Base-by-base conservation (phyloP, 306 rosid species). In the Rubus parviflorus region DNA sequence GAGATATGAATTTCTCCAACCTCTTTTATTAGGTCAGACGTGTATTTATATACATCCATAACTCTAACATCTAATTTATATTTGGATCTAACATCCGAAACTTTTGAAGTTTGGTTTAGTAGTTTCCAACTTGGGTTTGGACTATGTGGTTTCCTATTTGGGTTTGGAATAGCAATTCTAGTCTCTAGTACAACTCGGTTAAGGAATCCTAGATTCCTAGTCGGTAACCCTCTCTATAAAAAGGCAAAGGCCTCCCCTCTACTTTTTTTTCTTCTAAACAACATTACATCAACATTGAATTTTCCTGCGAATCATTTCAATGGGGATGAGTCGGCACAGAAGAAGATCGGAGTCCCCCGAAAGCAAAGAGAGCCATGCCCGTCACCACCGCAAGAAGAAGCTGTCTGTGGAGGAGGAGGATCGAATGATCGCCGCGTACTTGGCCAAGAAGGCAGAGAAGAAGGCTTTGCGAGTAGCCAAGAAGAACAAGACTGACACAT, bases 401-500 rank as follows among this genome's bases (percentile, higher is more conserved):
- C 38, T 23, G n/a, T 16, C 69, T 38, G 45, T 10, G 47, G 47
- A 38, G 69, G 69, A 64, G 25, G 70, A 64, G 48, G 3, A 38
- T 40, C 13, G 23, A 64, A 37, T 64, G 47, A 64, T 64, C 19
- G 70, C 70, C 3, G 70, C 16, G 47, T 64, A 64, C 70, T 38
- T 64, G 48, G 70, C 70, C 22, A 64, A 64, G 69, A 64, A 64
- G 47, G 69, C 69, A 38, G 47, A 37, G 20, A 64, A 64, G 47
- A 64, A 64, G 14, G 47, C 70, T 64, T 64, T 64, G 9, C 35
- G 7, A 10, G 3, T 64, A 38, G 70, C 6, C 14, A 38, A 64
- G 70, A 64, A 15, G 46, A 6, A 37, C 14, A 17, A 64, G 14
- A 64, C 70, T 0, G 69, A 38, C 22, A 64, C 46, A 76, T 95